These are phyloP conservation scores for Tetrahymena malaccensis DNA, from an alignment of 73 alveolate genomes.

Conservation along the genomic window DNA sequence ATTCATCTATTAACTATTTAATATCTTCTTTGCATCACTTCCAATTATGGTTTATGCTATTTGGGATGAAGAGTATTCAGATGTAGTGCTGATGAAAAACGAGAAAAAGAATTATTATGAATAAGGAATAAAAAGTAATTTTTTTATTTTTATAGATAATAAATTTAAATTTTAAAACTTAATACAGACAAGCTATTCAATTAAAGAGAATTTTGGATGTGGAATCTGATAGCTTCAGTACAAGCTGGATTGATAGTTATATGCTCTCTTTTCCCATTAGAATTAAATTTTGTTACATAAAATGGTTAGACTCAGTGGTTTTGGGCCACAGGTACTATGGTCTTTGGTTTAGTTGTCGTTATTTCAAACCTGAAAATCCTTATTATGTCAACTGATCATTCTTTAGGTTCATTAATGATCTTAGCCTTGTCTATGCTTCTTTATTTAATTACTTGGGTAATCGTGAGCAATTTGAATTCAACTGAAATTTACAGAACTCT, in stretches of 20 bases:
- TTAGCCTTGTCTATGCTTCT: conserved; percentile 14
- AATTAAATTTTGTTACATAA: conserved; percentile 2
- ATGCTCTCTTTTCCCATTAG: conserved; percentile 4
- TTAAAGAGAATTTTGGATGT: neutral
- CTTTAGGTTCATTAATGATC: conserved; percentile 11
- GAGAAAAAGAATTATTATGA: conserved; percentile 6
- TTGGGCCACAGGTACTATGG: conserved; percentile 73
- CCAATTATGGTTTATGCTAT: conserved; percentile 87
- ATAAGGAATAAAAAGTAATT: conserved; percentile 17
- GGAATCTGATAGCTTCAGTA: conserved; percentile 24
- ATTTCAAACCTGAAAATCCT: conserved; percentile 78
- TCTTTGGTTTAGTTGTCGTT: conserved; percentile 76
- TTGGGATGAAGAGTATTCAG: conserved; percentile 71
- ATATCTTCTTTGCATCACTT: conserved; percentile 75
- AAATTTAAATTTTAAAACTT: no score
- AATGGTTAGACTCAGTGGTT: conserved; percentile 11
- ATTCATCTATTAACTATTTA: conserved; percentile 89
- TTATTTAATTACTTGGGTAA: conserved; percentile 21
- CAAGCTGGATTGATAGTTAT: conserved; percentile 18
- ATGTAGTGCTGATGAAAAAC: conserved; percentile 16
- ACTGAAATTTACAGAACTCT: conserved; percentile 31
- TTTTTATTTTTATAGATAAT: neutral
- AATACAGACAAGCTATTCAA: conserved; percentile 8
- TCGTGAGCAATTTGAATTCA: conserved; percentile 2
- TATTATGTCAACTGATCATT: conserved; percentile 56